A percentile compares a stretch with the other conserved stretches of the same genome.
Evolutionary conservation across 495 filamentous ascomycete genomes (phyloP).

Genomic region (Podospora bellae-mahoneyi): DNA sequence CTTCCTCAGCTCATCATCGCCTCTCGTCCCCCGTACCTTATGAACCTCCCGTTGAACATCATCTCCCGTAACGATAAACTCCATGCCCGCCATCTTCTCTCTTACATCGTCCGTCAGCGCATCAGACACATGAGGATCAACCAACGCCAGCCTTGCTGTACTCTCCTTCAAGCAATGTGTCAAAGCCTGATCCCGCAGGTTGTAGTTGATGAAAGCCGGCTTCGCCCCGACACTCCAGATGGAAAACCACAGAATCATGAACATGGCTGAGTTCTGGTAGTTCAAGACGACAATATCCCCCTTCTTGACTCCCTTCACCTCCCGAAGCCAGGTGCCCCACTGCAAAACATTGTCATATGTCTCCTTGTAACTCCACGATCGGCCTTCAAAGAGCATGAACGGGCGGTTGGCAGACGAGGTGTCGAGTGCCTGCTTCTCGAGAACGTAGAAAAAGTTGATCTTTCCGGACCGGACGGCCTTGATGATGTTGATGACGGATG

Average conservation of each 20-base stretch:
- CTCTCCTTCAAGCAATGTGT: conserved; percentile 65
- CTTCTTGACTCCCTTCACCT: conserved; percentile 57
- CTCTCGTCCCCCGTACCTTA: conserved; percentile 51
- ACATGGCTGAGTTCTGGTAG: conserved; percentile 79
- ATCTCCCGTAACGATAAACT: conserved; percentile 56
- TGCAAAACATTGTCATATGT: conserved; percentile 68
- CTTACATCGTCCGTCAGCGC: conserved; percentile 43
- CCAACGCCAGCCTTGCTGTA: conserved; percentile 77
- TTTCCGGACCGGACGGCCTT: conserved; percentile 53
- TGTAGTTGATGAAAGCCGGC: conserved; percentile 56
- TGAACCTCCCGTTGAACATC: conserved; percentile 58
- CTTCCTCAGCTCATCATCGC: conserved; percentile 56
- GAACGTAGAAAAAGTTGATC: conserved; percentile 72
- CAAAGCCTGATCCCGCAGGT: conserved; percentile 39
- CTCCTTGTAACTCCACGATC: conserved; percentile 70
- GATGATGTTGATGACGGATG: conserved; percentile 38
- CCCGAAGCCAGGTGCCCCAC: conserved; percentile 80
- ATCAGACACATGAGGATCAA: conserved; percentile 64
- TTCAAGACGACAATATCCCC: conserved; percentile 84
- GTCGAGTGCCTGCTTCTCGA: conserved; percentile 66
- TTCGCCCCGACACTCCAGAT: conserved; percentile 44
- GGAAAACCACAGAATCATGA: conserved; percentile 56
- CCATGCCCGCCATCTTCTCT: conserved; percentile 41
- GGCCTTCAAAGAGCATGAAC: conserved; percentile 73
- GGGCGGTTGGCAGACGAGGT: conserved; percentile 50